Evolutionary conservation across 305 asterid genomes (phyloP), one percentile per base, ranked within the genome.

Genomic region (Plantago lanceolata): DNA sequence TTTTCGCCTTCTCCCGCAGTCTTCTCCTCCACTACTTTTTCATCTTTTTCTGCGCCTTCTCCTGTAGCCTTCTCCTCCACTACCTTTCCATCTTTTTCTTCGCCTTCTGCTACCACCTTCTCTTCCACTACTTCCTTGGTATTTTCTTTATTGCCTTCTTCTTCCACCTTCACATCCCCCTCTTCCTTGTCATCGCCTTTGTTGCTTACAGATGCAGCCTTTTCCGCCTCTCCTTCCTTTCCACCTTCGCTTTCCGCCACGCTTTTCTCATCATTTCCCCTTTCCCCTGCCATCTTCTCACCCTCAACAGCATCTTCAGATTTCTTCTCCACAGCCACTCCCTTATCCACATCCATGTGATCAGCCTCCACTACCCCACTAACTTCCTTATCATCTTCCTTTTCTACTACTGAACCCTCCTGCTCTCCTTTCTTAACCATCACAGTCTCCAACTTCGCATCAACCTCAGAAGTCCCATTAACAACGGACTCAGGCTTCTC

Each of bases 401-500:
- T 72, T 44, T 72, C 72, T 8, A 65, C 71, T 21, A 67, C 76
- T 31, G 65, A 75, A 67, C 68, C 76, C 20, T 71, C 68, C 35
- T 47, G 75, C 53, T 65, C 75, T 13, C 19, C 74, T 55, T 58
- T 71, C 70, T 73, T 65, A 74, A 75, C 81, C 17, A 45, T 18
- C 31, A 31, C 57, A 28, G 57, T 64, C 45, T 71, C 88, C 19
- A 68, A 45, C 73, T 68, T 69, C 53, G 68, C 83, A 48, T 75
- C 81, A 24, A 16, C 69, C 9, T 57, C 72, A 12, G 63, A 72
- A 20, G 68, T 76, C 19, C 80, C 94, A 73, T 83, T 78, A 40
- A 73, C 75, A 59, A 75, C 67, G 5, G 81, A 70, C 75, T 74
- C 84, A n/a, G n/a, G n/a, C n/a, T n/a, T n/a, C n/a, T n/a, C n/a